Evolutionary conservation across 2,329 filamentous ascomycete species (phyloP).

Genomic region (Alternaria sp.): DNA sequence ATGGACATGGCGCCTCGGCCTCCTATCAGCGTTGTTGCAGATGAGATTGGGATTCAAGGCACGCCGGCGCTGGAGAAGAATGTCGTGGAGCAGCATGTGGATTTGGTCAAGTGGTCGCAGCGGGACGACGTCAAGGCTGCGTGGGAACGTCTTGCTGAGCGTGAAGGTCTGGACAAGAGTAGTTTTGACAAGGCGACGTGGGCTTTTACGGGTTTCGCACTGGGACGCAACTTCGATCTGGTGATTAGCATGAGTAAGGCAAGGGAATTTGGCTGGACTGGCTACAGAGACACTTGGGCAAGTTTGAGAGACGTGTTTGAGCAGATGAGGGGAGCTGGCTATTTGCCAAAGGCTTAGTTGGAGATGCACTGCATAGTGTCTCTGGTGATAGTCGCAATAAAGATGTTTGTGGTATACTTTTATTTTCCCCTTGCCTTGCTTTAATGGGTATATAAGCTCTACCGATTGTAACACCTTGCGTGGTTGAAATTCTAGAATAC

Average conservation of each 20-base stretch:
- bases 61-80: conserved; percentile 19
- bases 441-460: neutral
- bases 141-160: conserved; percentile 47
- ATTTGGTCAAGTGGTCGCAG: conserved; percentile 52
- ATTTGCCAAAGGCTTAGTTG: conserved; percentile 15
- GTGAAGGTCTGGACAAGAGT: conserved; percentile 46
- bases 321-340: conserved; percentile 39
- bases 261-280: conserved; percentile 54
- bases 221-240: conserved; percentile 52
- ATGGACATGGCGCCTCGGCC: conserved; percentile 1
- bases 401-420: neutral
- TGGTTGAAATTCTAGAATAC: conserved; percentile 60
- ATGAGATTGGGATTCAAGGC: conserved; percentile 13
- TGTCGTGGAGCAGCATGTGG: conserved; percentile 49
- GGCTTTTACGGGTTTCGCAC: conserved; percentile 52
- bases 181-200: conserved; percentile 56
- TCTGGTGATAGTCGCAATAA: neutral
- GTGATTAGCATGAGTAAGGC: conserved; percentile 57
- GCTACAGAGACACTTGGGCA: conserved; percentile 48
- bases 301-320: conserved; percentile 47
- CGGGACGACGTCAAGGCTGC: conserved; percentile 47
- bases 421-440: neutral
- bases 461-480: neutral
- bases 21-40: conserved; percentile 26
- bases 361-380: neutral